Evolutionary conservation across 176 grass and related monocot species (phyloP), one percentile per base, ranked within the genome.

Genomic region (Rhynchospora pubera): DNA sequence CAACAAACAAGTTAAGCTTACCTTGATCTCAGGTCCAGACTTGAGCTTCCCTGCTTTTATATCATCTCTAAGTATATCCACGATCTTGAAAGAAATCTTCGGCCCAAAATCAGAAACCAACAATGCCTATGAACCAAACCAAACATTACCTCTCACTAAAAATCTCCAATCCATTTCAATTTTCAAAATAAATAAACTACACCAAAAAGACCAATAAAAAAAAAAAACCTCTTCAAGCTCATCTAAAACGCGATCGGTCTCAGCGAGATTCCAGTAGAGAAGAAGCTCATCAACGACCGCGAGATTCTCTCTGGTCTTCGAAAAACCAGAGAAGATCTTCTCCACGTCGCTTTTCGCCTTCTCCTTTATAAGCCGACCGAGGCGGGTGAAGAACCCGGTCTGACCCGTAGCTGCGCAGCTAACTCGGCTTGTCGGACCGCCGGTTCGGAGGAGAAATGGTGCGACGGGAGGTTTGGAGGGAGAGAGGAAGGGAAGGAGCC

Each of bases 291-390:
- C 96, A 50, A 98, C 91, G 23, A 98, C 96, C 45, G 92, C 90
- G 80, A 94, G 90, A 81, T 62, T 98, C 92, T 98, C 96, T 44
- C 96, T 91, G 55, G 96, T 98, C 85, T 98, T 98, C 56, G 92
- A 94, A 81, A 98, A 98, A 50, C 96, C 96, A 39, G 96, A 98
- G 90, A 98, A 98, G 66, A 98, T 64, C 89, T 93, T 95, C 51
- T 98, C 92, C 73, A 98, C 92, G 82, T 98, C 96, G 89, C 96
- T 98, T 83, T 98, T 93, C 80, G 96, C 92, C 91, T 98, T 98
- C 89, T 98, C 96, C 87, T 93, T 94, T 82, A 98, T 98, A 62
- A 98, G 89, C 73, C 96, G 90, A 19, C 96, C 96, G n/a, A 98
- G 85, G 62, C 92, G 83, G 19, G 79, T 90, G 92, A 98, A 98